phyloP scores from a whole-genome alignment of 805 yeast species.

The Clavispora santaluciae region DNA sequence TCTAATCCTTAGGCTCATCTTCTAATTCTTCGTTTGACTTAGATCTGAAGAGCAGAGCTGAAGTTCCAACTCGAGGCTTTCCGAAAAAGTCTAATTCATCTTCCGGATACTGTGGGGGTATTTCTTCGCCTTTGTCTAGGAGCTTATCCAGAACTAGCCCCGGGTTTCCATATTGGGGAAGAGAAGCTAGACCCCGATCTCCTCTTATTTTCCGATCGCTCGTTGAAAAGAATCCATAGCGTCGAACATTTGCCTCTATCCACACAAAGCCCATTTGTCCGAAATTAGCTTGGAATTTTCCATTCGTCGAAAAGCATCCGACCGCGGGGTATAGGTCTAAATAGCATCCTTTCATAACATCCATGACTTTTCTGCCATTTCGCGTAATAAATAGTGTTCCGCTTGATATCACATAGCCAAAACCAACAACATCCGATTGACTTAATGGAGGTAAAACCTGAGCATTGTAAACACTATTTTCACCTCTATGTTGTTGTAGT shows the following conservation, averaged over 20 bases:
- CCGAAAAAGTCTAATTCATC: conserved; percentile 64
- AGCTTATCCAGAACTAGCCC: conserved; percentile 40
- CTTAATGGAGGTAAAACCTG: conserved; percentile 46
- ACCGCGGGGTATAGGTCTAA: conserved; percentile 51
- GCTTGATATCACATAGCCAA: conserved; percentile 44
- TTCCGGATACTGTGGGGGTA: conserved; percentile 67
- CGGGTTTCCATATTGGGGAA: conserved; percentile 35
- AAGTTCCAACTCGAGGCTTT: conserved; percentile 24
- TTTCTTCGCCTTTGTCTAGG: conserved; percentile 65
- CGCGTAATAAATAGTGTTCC: conserved; percentile 53
- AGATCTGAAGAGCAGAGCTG: conserved; percentile 16
- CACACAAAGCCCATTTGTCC: conserved; percentile 44
- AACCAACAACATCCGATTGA: conserved; percentile 53
- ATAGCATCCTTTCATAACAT: conserved; percentile 44
- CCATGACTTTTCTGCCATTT: conserved; percentile 51
- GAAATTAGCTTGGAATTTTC: conserved; percentile 37
- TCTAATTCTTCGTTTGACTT: conserved; percentile 10
- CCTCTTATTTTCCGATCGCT: conserved; percentile 37
- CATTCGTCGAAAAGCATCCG: conserved; percentile 45
- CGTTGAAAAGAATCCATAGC: conserved; percentile 52
- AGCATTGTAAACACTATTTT: conserved; percentile 39
- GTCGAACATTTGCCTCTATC: conserved; percentile 50
- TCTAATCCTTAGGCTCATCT: conserved; percentile 7
- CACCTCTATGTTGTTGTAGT: conserved; percentile 37
- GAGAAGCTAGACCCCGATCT: conserved; percentile 34